Evolutionary conservation across 192 early-diverging fungal species (phyloP), one percentile per base, ranked within the genome.

Genomic region (Coemansia sp.): DNA sequence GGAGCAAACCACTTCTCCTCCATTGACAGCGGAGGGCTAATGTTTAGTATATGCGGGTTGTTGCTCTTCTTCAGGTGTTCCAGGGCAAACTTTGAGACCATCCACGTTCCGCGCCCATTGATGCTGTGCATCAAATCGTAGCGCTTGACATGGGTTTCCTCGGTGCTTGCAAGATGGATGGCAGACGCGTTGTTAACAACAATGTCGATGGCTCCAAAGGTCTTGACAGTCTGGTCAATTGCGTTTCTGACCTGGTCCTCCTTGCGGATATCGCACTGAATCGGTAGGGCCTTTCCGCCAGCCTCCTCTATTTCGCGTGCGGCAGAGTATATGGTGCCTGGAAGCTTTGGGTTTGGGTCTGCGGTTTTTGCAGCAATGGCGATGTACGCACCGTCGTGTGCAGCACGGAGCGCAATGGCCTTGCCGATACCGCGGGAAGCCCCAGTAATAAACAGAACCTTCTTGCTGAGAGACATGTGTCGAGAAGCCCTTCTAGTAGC

Each of bases 101-200:
- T 70, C 87, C 89, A 95, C 21, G 91, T 92, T 5, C 92, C 91
- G 48, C 92, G 85, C 4, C 89, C 88, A 66, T 93, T 93, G 81
- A 93, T 85, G 57, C 82, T 74, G 78, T 90, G 88, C 90, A 90
- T 92, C 71, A 92, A 68, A 70, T 91, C 89, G 60, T 90, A 90
- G 78, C 83, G 86, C 76, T 90, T 90, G 68, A 77, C 72, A 15
- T 78, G 63, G 0, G 88, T 88, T 21, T 63, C 54, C 70, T 84
- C 81, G 0, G 90, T 90, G 54, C 88, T 69, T n/a, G 84, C 89
- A 62, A 93, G 73, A 41, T 77, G 74, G 65, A 95, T 92, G 0
- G 92, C 93, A n/a, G 88, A 90, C 6, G 93, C 87, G 61, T 90
- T 88, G 80, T 93, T 95, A 78, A 93, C 80, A 15, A 95, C 79